phyloP scores from a whole-genome alignment of 2,329 filamentous ascomycete species.

The Mycogone perniciosa region DNA sequence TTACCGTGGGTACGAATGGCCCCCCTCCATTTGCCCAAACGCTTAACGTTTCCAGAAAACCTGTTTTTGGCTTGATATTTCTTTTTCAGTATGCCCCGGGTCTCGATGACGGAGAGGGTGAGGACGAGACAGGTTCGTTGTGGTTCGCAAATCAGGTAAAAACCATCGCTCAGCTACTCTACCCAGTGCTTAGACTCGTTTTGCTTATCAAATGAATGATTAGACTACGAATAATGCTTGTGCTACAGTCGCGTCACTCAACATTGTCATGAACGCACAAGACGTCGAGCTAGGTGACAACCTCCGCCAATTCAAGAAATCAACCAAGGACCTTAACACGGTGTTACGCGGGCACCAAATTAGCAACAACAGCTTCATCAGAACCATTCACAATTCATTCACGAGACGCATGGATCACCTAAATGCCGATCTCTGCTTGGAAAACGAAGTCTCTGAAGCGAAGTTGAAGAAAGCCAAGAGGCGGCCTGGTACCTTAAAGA shows the following conservation, averaged over 20 bases:
- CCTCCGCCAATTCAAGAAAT: conserved; percentile 64
- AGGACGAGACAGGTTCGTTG: conserved; percentile 43
- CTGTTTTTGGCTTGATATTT: conserved; percentile 82
- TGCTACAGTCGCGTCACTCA: conserved; percentile 85
- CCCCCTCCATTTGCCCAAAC: background rate
- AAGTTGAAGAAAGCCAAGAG: conserved; percentile 30
- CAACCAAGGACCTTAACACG: conserved; percentile 62
- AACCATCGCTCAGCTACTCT: background rate
- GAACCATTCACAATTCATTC: conserved; percentile 81
- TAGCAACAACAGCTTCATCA: conserved; percentile 67
- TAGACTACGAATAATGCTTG: conserved; percentile 79
- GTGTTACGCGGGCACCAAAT: conserved; percentile 70
- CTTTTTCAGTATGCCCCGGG: conserved; percentile 66
- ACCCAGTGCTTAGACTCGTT: background rate
- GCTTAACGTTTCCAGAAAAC: conserved; percentile 45
- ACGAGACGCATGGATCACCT: conserved; percentile 72
- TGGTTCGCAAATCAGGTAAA: conserved; percentile 92
- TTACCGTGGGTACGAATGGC: conserved; percentile 47
- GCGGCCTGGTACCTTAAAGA: conserved; percentile 29
- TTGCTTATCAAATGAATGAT: conserved; percentile 9
- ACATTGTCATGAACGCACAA: conserved; percentile 82
- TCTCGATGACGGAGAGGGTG: conserved; percentile 48
- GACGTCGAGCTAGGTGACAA: conserved; percentile 62
- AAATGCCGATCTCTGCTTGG: conserved; percentile 59
- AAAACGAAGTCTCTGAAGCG: conserved; percentile 44